Conservation (phyloP, 805 yeast genomes). For the Wickerhamiella siamensis region DNA sequence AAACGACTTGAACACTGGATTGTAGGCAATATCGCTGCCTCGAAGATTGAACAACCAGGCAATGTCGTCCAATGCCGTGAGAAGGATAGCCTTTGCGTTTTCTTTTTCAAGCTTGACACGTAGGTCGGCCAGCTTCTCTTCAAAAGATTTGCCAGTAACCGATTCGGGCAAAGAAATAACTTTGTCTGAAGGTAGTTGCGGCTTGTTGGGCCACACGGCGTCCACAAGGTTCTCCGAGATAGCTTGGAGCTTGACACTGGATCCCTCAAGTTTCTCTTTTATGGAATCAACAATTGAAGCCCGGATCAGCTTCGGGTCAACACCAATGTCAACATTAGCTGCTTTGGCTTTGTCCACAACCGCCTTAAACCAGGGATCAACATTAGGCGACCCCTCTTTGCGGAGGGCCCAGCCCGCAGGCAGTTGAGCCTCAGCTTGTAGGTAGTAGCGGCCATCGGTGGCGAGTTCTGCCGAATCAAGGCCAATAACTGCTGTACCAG, state of each 20-base stretch:
- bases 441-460: slow-evolving; percentile 89
- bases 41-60: slow-evolving; percentile 85
- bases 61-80: slow-evolving; percentile 72
- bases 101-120: slow-evolving; percentile 20
- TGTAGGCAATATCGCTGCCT: slow-evolving; percentile 66
- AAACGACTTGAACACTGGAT: slow-evolving; percentile 76
- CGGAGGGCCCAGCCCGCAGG: slow-evolving; percentile 67
- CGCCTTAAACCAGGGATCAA: slow-evolving; percentile 72
- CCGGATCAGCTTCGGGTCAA: slow-evolving; percentile 64
- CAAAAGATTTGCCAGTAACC: slow-evolving; percentile 51
- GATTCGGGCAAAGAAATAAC: slow-evolving; percentile 38
- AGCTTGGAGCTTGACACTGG: slow-evolving; percentile 35
- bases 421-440: slow-evolving; percentile 77
- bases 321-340: slow-evolving; percentile 46
- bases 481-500: slow-evolving; percentile 83
- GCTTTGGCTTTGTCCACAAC: slow-evolving; percentile 40
- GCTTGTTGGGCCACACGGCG: slow-evolving; percentile 60
- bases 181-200: slow-evolving; percentile 38
- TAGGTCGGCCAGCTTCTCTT: slow-evolving; percentile 39
- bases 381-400: slow-evolving; percentile 63
- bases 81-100: slow-evolving; percentile 33
- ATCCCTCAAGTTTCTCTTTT: slow-evolving; percentile 18
- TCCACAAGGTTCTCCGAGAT: slow-evolving; percentile 58
- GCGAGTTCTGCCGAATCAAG: slow-evolving; percentile 57
- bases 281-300: slow-evolving; percentile 24